Evolutionary conservation across 1,284 basidiomycete species (phyloP).

Genomic region (Sporisorium reilianum): DNA sequence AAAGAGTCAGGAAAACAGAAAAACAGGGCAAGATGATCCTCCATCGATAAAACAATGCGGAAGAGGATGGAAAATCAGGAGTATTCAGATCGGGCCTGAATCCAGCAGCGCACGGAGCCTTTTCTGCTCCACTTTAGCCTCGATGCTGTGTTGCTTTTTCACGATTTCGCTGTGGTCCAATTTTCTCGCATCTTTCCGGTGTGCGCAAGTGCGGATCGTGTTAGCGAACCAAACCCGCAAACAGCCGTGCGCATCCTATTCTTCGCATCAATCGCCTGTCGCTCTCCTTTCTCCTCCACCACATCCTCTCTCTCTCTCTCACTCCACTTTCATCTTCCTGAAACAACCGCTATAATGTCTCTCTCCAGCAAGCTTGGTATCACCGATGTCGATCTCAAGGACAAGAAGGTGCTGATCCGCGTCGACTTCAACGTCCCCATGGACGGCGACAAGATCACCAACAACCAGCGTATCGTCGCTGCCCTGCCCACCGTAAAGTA

Average conservation of each 20-base stretch:
- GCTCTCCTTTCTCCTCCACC: neutral
- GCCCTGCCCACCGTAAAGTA: slow-evolving; percentile 96
- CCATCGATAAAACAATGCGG: slow-evolving; percentile 31
- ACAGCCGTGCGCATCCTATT: slow-evolving; percentile 18
- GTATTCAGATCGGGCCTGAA: neutral
- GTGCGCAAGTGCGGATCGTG: neutral
- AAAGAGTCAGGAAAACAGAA: neutral
- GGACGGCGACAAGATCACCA: slow-evolving; percentile 86
- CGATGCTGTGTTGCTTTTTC: slow-evolving; percentile 24
- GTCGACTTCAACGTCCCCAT: slow-evolving; percentile 99
- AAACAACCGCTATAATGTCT: slow-evolving; percentile 77
- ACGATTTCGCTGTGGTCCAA: slow-evolving; percentile 8
- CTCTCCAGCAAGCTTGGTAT: slow-evolving; percentile 84
- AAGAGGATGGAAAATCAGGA: slow-evolving; percentile 18
- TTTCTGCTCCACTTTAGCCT: slow-evolving; percentile 30
- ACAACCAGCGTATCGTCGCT: slow-evolving; percentile 93
- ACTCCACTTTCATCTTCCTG: slow-evolving; percentile 3
- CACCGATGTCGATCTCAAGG: slow-evolving; percentile 89
- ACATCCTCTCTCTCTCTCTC: neutral
- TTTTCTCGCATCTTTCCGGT: slow-evolving; percentile 37
- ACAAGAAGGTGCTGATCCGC: slow-evolving; percentile 79
- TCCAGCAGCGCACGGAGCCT: slow-evolving; percentile 20
- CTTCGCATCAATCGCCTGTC: neutral
- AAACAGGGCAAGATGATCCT: neutral
- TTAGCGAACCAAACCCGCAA: slow-evolving; percentile 2